Percentiles rank a stretch among this genome's conserved stretches.
phyloP scores from a whole-genome alignment of 2,329 filamentous ascomycete species.

The Trichoderma atroviride region DNA sequence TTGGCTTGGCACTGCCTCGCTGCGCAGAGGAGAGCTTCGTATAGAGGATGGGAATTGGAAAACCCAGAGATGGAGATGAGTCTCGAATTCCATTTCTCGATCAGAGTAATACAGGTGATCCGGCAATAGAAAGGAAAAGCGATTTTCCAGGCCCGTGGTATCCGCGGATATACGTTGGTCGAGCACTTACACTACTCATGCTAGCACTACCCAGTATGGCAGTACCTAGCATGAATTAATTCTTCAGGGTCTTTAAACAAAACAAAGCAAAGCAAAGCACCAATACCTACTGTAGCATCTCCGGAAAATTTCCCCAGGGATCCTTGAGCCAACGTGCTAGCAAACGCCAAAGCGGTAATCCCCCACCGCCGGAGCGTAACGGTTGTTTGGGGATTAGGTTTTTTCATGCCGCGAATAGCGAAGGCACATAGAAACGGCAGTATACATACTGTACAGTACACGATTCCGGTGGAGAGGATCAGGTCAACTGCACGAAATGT shows the following conservation, averaged over 20 bases:
- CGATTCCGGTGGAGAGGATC: conserved; percentile 8
- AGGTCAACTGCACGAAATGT: conserved; percentile 12
- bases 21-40: background rate
- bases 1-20: conserved; percentile 4
- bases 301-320: conserved; percentile 24
- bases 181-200: background rate
- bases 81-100: background rate
- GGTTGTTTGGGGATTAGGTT: conserved; percentile 18
- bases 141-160: background rate
- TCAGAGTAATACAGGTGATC: background rate
- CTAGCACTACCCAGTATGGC: background rate
- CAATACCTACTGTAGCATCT: background rate
- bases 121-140: background rate
- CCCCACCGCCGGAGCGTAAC: conserved; percentile 12
- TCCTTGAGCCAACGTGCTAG: conserved; percentile 11
- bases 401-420: conserved; percentile 25
- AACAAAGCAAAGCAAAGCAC: background rate
- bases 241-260: background rate
- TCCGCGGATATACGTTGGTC: conserved; percentile 1
- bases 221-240: background rate
- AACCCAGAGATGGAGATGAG: background rate
- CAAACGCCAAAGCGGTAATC: conserved; percentile 6
- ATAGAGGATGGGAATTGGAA: background rate
- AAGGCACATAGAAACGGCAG: background rate
- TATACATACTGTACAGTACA: background rate